These are phyloP conservation scores for Pelargonium nanum DNA, from an alignment of 345 rosid species.

Conservation along the genomic window DNA sequence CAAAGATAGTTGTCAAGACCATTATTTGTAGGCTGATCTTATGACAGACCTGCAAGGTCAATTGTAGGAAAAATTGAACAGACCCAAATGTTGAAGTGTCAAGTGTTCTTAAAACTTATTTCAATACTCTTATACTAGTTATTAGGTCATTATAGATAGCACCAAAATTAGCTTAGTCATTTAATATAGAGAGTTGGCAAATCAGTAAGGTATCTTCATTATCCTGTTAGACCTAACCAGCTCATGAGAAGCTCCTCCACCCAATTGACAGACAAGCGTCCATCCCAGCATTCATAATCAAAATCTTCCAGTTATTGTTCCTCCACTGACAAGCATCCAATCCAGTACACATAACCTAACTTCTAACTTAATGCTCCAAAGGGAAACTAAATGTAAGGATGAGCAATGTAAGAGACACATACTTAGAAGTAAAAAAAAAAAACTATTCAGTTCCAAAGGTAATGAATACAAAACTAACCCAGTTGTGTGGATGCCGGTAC, in stretches of 20 bases:
- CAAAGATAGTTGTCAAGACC: no score
- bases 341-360: background rate
- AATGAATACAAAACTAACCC: conserved; percentile 38
- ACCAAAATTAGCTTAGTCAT: no score
- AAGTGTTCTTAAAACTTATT: no score
- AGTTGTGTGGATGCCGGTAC: conserved; percentile 40
- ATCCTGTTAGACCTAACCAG: background rate
- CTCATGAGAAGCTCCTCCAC: background rate
- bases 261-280: no score
- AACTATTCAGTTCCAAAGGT: background rate
- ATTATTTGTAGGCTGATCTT: no score
- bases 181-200: background rate
- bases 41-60: no score
- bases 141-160: no score
- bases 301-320: no score
- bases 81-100: no score
- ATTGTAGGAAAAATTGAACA: no score
- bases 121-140: no score
- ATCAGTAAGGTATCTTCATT: background rate
- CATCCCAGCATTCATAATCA: background rate
- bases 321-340: background rate
- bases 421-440: background rate
- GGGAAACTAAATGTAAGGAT: background rate
- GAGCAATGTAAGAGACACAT: background rate
- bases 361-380: background rate